Evolutionary conservation across 805 yeast genomes (phyloP), one percentile per base, ranked within the genome.

Genomic region (Candida piceae): DNA sequence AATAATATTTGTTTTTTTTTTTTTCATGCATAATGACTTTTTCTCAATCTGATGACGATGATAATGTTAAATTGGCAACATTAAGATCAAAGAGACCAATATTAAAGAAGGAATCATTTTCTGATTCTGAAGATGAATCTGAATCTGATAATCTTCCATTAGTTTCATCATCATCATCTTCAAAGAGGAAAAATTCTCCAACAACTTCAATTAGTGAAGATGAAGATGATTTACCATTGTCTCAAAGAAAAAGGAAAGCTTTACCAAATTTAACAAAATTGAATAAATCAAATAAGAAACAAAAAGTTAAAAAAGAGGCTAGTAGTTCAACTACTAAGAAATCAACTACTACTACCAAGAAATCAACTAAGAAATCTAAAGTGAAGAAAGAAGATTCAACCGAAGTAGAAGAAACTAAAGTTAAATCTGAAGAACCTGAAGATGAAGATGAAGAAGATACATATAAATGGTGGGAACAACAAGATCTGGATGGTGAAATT

Each of bases 391-490:
- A 35, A n/a, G n/a, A n/a, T n/a, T n/a, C n/a, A n/a, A n/a, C n/a
- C n/a, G n/a, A n/a, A 34, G 28, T 7, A 30, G 45, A 47, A 31
- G 43, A 38, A 8, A 41, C 57, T 4, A 48, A 47, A 2, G 48
- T 25, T 24, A 44, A 41, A 31, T 53, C 21, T 50, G 60, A 19
- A 55, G 54, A 47, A 4, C 13, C 13, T 6, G 62, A 57, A 2
- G 69, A 62, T 1, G 72, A 63, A 5, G 76, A 67, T 15, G 79
- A 72, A 13, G 78, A 72, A n/a, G 79, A 72, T 3, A 85, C 71
- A 2, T 80, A 75, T 55, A 80, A 78, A 39, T 61, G 95, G 94
- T 87, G 95, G 93, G 90, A 85, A 55, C 77, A 75, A 29, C 76
- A 75, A 31, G 83, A 81, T 45, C 61, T 78, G 22, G 84, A 84